Evolutionary conservation across 2,329 filamentous ascomycete genomes (phyloP).

Genomic region (Hypoxylon sp.): DNA sequence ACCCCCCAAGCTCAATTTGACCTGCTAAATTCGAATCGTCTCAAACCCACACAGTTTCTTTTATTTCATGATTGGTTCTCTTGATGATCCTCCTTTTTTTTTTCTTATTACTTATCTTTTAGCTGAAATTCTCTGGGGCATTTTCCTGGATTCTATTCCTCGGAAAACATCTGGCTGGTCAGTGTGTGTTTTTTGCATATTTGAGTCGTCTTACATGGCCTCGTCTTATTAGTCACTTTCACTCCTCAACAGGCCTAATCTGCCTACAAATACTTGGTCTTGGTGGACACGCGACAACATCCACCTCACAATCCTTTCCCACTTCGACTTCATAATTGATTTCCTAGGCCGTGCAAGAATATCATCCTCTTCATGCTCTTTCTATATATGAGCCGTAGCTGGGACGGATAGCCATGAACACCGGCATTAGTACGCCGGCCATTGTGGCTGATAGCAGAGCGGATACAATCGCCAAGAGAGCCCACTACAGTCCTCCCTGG

Average conservation of each 20-base stretch:
- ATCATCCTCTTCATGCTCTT: constrained; percentile 31
- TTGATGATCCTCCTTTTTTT: constrained; percentile 40
- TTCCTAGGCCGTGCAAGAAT: neutral
- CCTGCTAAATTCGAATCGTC: constrained; percentile 40
- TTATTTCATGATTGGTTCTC: constrained; percentile 27
- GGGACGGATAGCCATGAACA: constrained; percentile 50
- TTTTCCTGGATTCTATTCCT: constrained; percentile 1
- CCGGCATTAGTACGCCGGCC: constrained; percentile 48
- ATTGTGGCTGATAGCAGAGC: constrained; percentile 54
- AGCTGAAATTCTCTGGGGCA: constrained; percentile 3
- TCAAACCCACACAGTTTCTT: constrained; percentile 37
- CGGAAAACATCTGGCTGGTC: constrained; percentile 4
- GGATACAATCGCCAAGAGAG: constrained; percentile 68
- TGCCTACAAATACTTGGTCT: constrained; percentile 33
- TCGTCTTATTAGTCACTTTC: constrained; percentile 32
- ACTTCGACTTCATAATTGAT: constrained; percentile 6
- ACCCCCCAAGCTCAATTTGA: constrained; percentile 31
- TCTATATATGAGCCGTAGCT: constrained; percentile 27
- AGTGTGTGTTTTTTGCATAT: neutral
- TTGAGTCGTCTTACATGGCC: constrained; percentile 12
- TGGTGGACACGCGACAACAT: constrained; percentile 39
- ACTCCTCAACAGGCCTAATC: constrained; percentile 25
- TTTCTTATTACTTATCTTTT: constrained; percentile 6
- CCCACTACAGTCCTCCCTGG: constrained; percentile 95
- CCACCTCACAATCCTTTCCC: constrained; percentile 16